phyloP scores from a whole-genome alignment of 2,329 filamentous ascomycete genomes.

The Talaromyces sp. region DNA sequence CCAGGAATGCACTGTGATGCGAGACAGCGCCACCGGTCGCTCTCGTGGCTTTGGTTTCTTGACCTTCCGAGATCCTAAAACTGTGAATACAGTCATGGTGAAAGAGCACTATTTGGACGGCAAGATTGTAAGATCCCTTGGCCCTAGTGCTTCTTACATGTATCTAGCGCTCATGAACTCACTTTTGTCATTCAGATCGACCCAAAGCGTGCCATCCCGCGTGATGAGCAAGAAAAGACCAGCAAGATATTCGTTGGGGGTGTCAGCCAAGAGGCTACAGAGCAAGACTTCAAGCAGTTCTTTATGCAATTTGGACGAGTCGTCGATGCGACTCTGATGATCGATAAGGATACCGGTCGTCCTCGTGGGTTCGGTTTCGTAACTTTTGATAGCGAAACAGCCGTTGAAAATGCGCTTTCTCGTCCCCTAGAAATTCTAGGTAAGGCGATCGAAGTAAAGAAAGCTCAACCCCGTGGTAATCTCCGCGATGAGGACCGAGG shows the following conservation, averaged over 20 bases:
- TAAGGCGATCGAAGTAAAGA: constrained; percentile 97
- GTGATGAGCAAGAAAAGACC: constrained; percentile 97
- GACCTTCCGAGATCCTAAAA: constrained; percentile 96
- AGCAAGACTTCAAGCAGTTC: constrained; percentile 94
- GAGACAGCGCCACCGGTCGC: constrained; percentile 88
- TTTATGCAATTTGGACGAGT: constrained; percentile 96
- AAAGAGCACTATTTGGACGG: constrained; percentile 98
- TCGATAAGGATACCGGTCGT: constrained; percentile 98
- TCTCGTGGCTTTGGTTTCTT: constrained; percentile 97
- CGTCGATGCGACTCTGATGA: constrained; percentile 97
- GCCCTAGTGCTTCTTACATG: constrained; percentile 6
- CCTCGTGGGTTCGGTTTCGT: constrained; percentile 97
- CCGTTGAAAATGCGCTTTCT: constrained; percentile 87
- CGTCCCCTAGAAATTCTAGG: constrained; percentile 87
- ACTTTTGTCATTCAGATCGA: constrained; percentile 71
- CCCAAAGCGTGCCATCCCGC: constrained; percentile 93
- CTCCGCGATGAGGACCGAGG: constrained; percentile 84
- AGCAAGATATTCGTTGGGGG: constrained; percentile 99
- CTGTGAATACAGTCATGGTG: constrained; percentile 98
- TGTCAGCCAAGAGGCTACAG: constrained; percentile 94
- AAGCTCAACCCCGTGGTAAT: constrained; percentile 92
- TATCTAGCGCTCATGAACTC: constrained; percentile 27
- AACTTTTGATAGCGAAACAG: constrained; percentile 93
- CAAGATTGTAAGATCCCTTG: constrained; percentile 77
- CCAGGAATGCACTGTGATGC: constrained; percentile 98